Base-by-base conservation (phyloP, 1,284 basidiomycete species). In the Leccinum angustisporum region DNA sequence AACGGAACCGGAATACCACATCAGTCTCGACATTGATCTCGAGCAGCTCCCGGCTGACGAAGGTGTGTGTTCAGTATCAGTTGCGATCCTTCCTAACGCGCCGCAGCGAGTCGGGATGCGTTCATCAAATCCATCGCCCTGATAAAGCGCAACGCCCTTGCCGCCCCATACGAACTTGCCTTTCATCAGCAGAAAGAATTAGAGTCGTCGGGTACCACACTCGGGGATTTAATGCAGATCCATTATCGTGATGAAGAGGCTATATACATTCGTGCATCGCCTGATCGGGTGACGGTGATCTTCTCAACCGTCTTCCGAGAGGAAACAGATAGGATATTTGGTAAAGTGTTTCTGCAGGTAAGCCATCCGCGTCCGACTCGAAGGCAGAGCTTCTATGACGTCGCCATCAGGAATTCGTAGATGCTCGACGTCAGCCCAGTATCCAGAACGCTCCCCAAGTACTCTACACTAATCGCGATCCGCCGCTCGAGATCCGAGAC, bases 391-490 rank as follows among this genome's bases (percentile, higher is more conserved):
- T 57, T 33, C 10, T 9, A 30, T 69, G 50, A 65, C 54, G 4
- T 34, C 6, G 9, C 43, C 18, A 40, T 4, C 67, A 96, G 93
- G 97, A 99, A 87, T 99, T 99, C 69, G 97, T 98, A 52, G 97
- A 99, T 80, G 97, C 97, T 9, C 86, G 97, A 61, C 86, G 95
- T 64, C 87, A 95, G 64, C 94, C 96, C 1, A 89, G 90, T 16
- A 92, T 99, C 65, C 97, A 99, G 77, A 96, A 92, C 68, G 97
- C 97, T 1, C 97, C 97, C 0, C 97, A 99, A 78, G 97, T 99
- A 6, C 83, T 97, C n/a, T 99, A 98, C 79, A 92, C 93, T 38
- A 97, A 91, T 72, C 88, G 95, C 57, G 95, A 98, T 56, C 95
- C 97, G 21, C 97, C 97, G 1, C 85, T 98, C 27, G 97, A 99